These are phyloP conservation scores for Manihot esculenta DNA, from an alignment of 441 rosid species.

Conservation along the genomic window DNA sequence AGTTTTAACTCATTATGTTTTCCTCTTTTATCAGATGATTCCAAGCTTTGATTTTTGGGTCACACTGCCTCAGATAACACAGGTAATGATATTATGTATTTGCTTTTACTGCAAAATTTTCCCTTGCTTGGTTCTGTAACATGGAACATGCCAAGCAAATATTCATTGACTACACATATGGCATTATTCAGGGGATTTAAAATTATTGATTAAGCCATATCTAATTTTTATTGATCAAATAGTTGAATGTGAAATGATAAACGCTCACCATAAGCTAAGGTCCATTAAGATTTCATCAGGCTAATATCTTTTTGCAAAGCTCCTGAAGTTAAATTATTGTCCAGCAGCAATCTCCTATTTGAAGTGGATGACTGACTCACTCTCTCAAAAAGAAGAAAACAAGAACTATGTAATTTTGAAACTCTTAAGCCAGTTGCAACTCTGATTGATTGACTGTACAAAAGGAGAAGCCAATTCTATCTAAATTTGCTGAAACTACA, in stretches of 20 bases:
- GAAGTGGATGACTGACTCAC: background rate
- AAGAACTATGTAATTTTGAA: background rate
- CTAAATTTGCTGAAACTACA: background rate
- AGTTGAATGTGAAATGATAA: background rate
- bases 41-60: slow-evolving; percentile 84
- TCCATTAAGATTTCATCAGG: background rate
- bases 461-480: too few relatives aligned
- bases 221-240: background rate
- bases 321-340: background rate
- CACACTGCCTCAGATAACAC: slow-evolving; percentile 63
- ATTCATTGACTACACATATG: background rate
- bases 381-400: background rate
- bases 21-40: slow-evolving; percentile 47
- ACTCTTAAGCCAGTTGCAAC: too few relatives aligned
- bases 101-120: background rate
- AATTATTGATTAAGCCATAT: background rate
- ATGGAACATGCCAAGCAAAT: background rate
- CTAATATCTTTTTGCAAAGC: background rate
- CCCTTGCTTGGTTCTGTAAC: background rate
- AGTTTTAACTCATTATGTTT: slow-evolving; percentile 9
- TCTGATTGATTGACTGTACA: too few relatives aligned
- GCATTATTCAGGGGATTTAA: background rate
- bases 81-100: slow-evolving; percentile 40
- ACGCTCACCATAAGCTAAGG: background rate
- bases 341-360: background rate